These are phyloP conservation scores for Podila minutissima DNA, from an alignment of 192 early-diverging fungal species.

Conservation along the genomic window DNA sequence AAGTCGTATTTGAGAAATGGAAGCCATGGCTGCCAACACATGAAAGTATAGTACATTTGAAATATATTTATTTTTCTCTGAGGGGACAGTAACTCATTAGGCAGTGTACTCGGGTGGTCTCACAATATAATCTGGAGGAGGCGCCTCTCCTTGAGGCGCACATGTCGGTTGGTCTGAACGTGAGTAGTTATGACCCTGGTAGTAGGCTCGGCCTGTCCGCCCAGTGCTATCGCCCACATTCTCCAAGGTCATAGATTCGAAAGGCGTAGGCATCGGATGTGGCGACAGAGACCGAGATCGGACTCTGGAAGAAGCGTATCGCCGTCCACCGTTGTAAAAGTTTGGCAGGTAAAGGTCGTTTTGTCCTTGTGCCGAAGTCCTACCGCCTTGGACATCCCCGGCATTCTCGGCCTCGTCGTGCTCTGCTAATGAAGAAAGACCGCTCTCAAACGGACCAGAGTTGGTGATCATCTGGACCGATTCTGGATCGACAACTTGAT, in stretches of 20 bases:
- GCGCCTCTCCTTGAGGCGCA: not conserved
- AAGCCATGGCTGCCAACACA: too few species aligned
- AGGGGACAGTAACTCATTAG: too few species aligned
- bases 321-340: not conserved
- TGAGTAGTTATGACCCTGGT: slow-evolving; percentile 17
- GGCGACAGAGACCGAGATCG: slow-evolving; percentile 26
- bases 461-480: slow-evolving; percentile 14
- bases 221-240: not conserved
- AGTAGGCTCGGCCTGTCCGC: not conserved
- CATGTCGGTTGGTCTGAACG: slow-evolving; percentile 30
- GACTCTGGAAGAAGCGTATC: not conserved
- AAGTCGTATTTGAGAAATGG: too few species aligned
- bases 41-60: too few species aligned
- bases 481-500: slow-evolving; percentile 27
- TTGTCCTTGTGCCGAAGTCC: not conserved
- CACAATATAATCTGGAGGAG: slow-evolving; percentile 31
- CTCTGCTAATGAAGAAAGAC: slow-evolving; percentile 18
- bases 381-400: not conserved
- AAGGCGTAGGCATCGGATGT: not conserved
- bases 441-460: not conserved
- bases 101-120: slow-evolving; percentile 22
- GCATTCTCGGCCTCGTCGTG: slow-evolving; percentile 6
- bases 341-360: not conserved
- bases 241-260: not conserved
- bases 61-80: too few species aligned